Conservation (phyloP, 257 asterid genomes). For the Petunia axillaris region DNA sequence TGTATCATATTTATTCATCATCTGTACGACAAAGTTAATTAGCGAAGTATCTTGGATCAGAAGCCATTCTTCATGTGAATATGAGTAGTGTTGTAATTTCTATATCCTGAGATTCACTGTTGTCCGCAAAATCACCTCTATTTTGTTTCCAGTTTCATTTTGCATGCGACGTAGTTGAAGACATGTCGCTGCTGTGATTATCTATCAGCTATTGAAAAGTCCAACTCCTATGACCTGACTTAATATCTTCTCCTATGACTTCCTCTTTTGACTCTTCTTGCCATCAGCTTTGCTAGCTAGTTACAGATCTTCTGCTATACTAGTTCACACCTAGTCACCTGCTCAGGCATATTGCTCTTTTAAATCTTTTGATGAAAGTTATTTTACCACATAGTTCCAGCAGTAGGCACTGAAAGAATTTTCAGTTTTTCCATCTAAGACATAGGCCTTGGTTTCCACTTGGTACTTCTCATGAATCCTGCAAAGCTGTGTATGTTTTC, state of each 20-base stretch:
- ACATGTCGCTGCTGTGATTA: no score
- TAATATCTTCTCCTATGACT: background rate
- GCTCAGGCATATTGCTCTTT: slow-evolving; percentile 5
- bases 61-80: no score
- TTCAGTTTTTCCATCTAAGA: background rate
- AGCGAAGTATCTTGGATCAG: no score
- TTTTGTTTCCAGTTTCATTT: no score
- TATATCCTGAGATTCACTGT: no score
- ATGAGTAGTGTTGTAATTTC: no score
- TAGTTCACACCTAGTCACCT: background rate
- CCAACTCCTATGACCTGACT: background rate
- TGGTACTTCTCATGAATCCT: slow-evolving; percentile 12
- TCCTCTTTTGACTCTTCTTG: background rate
- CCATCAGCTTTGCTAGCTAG: background rate
- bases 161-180: no score
- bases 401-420: background rate
- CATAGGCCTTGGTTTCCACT: slow-evolving; percentile 9
- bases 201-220: no score
- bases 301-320: background rate
- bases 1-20: no score
- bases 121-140: no score
- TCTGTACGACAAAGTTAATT: no score
- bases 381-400: background rate
- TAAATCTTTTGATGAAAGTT: background rate
- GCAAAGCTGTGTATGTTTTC: background rate